Conservation (phyloP, 2,329 filamentous ascomycete genomes). For the Penicillium italicum region DNA sequence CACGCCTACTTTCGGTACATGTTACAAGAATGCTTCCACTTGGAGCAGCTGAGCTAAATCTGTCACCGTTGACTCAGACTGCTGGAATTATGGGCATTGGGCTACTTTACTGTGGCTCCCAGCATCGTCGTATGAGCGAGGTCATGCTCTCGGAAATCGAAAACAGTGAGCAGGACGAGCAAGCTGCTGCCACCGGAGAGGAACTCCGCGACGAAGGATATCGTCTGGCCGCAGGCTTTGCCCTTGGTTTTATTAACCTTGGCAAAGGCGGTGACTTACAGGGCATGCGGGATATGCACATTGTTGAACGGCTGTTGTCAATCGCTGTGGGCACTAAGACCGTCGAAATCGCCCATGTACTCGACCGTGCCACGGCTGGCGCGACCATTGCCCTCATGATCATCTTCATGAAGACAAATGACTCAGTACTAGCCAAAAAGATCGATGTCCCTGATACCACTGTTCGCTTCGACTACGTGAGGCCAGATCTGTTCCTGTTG, state of each 20-base stretch:
- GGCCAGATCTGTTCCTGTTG: conserved; percentile 86
- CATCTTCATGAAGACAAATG: conserved; percentile 96
- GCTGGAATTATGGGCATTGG: conserved; percentile 97
- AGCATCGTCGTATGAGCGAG: conserved; percentile 97
- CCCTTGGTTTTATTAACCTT: conserved; percentile 89
- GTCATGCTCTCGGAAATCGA: conserved; percentile 98
- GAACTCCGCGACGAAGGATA: conserved; percentile 92
- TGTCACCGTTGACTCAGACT: conserved; percentile 90
- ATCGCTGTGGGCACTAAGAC: conserved; percentile 86
- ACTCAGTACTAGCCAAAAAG: conserved; percentile 80
- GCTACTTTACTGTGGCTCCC: conserved; percentile 86
- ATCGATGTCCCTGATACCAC: conserved; percentile 88
- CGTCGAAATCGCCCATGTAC: conserved; percentile 84
- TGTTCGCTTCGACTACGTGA: conserved; percentile 90
- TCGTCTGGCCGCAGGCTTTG: conserved; percentile 86
- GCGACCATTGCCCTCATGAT: conserved; percentile 85
- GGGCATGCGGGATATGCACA: conserved; percentile 87
- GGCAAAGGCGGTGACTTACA: conserved; percentile 84
- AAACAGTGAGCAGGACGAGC: conserved; percentile 76
- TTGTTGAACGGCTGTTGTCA: conserved; percentile 81
- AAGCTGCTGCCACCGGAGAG: conserved; percentile 60
- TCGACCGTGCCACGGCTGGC: conserved; percentile 90
- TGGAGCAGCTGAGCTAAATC: conserved; percentile 87
- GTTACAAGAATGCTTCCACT: conserved; percentile 90
- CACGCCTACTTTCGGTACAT: conserved; percentile 87